These are phyloP conservation scores for Dothideomycetes sp. DNA, from an alignment of 2,329 filamentous ascomycete genomes.

Conservation along the genomic window DNA sequence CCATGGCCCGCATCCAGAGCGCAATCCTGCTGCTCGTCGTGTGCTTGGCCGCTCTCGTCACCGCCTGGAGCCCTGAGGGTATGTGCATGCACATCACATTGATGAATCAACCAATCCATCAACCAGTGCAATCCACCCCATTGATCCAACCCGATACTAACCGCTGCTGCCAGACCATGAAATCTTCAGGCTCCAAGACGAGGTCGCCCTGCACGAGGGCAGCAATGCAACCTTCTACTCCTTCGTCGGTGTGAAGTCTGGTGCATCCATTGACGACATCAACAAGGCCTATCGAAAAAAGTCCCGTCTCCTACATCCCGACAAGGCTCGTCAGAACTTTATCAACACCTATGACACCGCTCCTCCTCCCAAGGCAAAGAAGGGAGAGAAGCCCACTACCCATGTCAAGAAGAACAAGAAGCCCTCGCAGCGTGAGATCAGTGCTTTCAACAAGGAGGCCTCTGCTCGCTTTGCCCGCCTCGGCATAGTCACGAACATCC, in stretches of 20 bases:
- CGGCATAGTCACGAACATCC: slow-evolving; percentile 74
- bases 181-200: slow-evolving; percentile 91
- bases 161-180: slow-evolving; percentile 63
- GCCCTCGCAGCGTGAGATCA: slow-evolving; percentile 65
- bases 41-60: slow-evolving; percentile 55
- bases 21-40: slow-evolving; percentile 61
- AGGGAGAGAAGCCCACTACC: slow-evolving; percentile 48
- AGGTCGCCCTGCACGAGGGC: slow-evolving; percentile 68
- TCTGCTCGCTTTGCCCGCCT: slow-evolving; percentile 76
- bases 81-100: slow-evolving; percentile 21
- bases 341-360: slow-evolving; percentile 56
- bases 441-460: slow-evolving; percentile 69
- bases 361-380: slow-evolving; percentile 34
- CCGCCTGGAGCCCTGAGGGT: slow-evolving; percentile 85
- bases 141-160: slow-evolving; percentile 18
- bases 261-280: slow-evolving; percentile 76
- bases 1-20: slow-evolving; percentile 60
- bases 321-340: slow-evolving; percentile 86
- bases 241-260: slow-evolving; percentile 67
- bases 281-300: slow-evolving; percentile 90
- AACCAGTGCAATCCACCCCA: background rate
- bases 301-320: slow-evolving; percentile 74
- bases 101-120: background rate
- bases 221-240: slow-evolving; percentile 81
- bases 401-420: slow-evolving; percentile 60